Conservation (phyloP, 2,329 filamentous ascomycete genomes). For the Fusarium newnesense region DNA sequence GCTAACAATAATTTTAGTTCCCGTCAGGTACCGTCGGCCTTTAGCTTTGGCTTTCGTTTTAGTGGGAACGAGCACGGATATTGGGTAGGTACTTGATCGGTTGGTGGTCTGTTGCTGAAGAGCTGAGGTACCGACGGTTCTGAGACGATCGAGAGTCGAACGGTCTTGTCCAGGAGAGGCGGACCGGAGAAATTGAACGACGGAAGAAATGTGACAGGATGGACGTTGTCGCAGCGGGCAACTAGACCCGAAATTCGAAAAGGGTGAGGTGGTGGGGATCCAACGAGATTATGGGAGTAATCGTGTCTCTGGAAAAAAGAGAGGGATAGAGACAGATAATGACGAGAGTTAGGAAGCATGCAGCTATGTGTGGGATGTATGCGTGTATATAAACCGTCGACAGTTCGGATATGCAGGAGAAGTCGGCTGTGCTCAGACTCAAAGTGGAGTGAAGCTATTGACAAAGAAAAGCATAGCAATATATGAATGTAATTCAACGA, state of each 20-base stretch:
- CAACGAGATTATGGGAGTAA: constrained; percentile 20
- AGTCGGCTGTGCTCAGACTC: constrained; percentile 11
- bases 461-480: constrained; percentile 6
- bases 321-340: not conserved
- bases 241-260: not conserved
- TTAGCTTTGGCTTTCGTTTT: constrained; percentile 23
- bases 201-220: constrained; percentile 23
- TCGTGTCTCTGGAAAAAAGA: not conserved
- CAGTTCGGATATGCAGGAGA: constrained; percentile 25
- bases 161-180: constrained; percentile 1
- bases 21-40: constrained; percentile 31
- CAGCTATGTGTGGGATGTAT: constrained; percentile 9
- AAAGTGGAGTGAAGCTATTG: constrained; percentile 26
- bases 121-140: not conserved
- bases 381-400: constrained; percentile 15
- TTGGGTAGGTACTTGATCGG: constrained; percentile 11
- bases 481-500: not conserved
- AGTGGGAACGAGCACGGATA: constrained; percentile 20
- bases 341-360: not conserved
- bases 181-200: constrained; percentile 21
- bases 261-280: constrained; percentile 24
- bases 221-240: constrained; percentile 20
- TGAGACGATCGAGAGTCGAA: not conserved
- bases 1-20: constrained; percentile 30
- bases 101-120: not conserved